phyloP scores from a whole-genome alignment of 2,329 filamentous ascomycete genomes.

The Pyrenochaeta sp. region DNA sequence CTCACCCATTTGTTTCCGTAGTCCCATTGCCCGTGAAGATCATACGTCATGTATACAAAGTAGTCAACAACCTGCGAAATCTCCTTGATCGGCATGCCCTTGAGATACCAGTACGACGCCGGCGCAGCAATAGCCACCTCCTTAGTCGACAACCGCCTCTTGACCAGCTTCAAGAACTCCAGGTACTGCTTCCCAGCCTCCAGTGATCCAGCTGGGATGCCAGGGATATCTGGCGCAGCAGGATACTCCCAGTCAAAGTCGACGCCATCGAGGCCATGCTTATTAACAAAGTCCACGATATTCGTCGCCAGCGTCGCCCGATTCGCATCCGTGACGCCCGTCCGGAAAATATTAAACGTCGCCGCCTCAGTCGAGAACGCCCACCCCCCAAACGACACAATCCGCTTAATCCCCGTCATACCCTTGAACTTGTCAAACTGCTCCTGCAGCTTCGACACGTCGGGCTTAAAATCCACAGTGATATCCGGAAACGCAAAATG shows the following conservation, averaged over 20 bases:
- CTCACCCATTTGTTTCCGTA: constrained; percentile 41
- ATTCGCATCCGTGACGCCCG: constrained; percentile 46
- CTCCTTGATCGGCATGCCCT: constrained; percentile 28
- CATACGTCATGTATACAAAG: constrained; percentile 45
- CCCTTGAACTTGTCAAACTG: constrained; percentile 47
- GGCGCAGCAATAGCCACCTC: constrained; percentile 35
- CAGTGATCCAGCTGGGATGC: constrained; percentile 10
- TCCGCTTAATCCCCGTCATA: constrained; percentile 40
- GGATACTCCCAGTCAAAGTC: constrained; percentile 60
- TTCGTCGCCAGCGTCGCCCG: constrained; percentile 37
- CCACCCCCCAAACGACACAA: constrained; percentile 58
- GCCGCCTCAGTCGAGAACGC: constrained; percentile 48
- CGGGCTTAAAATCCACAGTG: constrained; percentile 14
- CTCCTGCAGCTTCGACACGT: background rate
- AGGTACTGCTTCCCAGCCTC: constrained; percentile 48
- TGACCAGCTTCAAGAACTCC: constrained; percentile 20
- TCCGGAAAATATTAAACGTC: constrained; percentile 50
- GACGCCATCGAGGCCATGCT: constrained; percentile 39
- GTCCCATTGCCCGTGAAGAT: constrained; percentile 54
- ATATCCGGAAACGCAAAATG: constrained; percentile 7
- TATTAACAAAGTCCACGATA: constrained; percentile 27
- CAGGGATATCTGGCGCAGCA: constrained; percentile 5
- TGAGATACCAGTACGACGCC: constrained; percentile 41
- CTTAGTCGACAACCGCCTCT: constrained; percentile 4
- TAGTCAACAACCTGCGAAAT: constrained; percentile 34